Percentiles rank a stretch among this genome's conserved stretches.
These are phyloP conservation scores for Xylaria hypoxylon DNA, from an alignment of 2,329 filamentous ascomycete genomes.

Conservation along the genomic window DNA sequence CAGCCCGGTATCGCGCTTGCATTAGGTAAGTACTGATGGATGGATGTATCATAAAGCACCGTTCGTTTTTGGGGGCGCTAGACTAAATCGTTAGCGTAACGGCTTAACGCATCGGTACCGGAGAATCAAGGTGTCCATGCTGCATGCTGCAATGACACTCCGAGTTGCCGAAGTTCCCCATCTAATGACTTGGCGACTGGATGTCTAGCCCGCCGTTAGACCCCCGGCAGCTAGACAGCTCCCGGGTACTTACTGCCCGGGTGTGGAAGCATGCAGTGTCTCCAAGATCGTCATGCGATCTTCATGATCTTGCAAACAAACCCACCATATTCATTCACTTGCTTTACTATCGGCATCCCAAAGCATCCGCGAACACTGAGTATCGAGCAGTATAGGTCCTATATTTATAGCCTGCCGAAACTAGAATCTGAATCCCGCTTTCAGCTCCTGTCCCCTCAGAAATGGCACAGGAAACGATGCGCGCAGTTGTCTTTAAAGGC, in stretches of 20 bases:
- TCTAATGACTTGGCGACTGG: not conserved
- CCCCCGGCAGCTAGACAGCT: conserved; percentile 20
- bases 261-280: not conserved
- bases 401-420: not conserved
- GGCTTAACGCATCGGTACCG: no score
- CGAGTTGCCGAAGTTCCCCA: conserved; percentile 7
- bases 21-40: no score
- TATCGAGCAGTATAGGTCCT: not conserved
- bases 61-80: no score
- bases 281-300: conserved; percentile 6
- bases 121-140: no score
- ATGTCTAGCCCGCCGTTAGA: not conserved
- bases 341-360: not conserved
- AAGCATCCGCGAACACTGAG: not conserved
- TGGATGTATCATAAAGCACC: no score
- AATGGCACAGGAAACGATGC: conserved; percentile 35
- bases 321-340: not conserved
- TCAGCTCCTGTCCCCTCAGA: not conserved
- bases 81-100: no score
- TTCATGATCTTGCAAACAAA: not conserved
- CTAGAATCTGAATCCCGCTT: not conserved
- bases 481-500: conserved; percentile 38
- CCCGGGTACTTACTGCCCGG: not conserved
- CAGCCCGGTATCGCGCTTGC: no score
- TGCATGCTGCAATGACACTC: not conserved